These are phyloP conservation scores for Fusarium citri DNA, from an alignment of 2,329 filamentous ascomycete genomes.

Conservation along the genomic window DNA sequence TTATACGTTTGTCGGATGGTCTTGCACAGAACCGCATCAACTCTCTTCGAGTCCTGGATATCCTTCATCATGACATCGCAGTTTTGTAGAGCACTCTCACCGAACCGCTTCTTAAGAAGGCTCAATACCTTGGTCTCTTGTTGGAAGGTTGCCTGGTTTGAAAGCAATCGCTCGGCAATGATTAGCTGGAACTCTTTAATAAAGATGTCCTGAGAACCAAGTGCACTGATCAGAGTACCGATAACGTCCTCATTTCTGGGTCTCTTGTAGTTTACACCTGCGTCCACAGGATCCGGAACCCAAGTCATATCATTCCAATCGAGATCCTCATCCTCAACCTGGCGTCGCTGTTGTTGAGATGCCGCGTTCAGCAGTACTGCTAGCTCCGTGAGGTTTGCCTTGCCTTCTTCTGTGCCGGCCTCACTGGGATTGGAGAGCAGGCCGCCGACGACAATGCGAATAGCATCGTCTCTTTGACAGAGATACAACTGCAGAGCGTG, in stretches of 20 bases:
- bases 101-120: slow-evolving; percentile 88
- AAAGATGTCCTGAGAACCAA: slow-evolving; percentile 90
- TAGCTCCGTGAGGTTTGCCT: slow-evolving; percentile 72
- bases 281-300: slow-evolving; percentile 93
- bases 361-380: slow-evolving; percentile 74
- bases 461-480: slow-evolving; percentile 80
- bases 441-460: slow-evolving; percentile 80
- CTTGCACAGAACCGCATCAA: slow-evolving; percentile 75
- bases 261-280: slow-evolving; percentile 89
- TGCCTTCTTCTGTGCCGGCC: slow-evolving; percentile 58
- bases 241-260: slow-evolving; percentile 92
- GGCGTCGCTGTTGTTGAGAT: slow-evolving; percentile 63
- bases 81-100: slow-evolving; percentile 85
- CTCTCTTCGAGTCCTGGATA: slow-evolving; percentile 81
- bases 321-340: slow-evolving; percentile 74
- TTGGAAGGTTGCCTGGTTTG: slow-evolving; percentile 74
- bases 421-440: slow-evolving; percentile 73
- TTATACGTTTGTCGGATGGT: slow-evolving; percentile 40
- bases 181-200: slow-evolving; percentile 94
- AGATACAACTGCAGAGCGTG: slow-evolving; percentile 80
- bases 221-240: slow-evolving; percentile 86
- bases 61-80: slow-evolving; percentile 99
- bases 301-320: slow-evolving; percentile 95
- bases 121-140: slow-evolving; percentile 87
- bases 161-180: slow-evolving; percentile 83